These are phyloP conservation scores for Orbilia oligospora DNA, from an alignment of 2,329 filamentous ascomycete species.

Conservation along the genomic window DNA sequence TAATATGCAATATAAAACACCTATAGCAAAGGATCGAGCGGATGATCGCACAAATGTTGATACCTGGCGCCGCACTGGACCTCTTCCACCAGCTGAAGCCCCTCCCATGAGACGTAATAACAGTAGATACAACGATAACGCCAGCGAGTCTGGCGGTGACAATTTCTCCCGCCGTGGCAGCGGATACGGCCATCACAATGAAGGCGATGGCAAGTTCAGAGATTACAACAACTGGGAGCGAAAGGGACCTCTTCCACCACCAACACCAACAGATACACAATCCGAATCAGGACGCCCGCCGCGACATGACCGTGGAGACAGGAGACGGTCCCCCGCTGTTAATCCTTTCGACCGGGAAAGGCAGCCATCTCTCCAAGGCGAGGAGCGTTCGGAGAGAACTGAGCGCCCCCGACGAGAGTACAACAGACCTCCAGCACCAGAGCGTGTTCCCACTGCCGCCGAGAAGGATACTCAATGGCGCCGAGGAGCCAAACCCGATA, in stretches of 20 bases:
- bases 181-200: constrained; percentile 72
- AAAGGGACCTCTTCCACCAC: constrained; percentile 88
- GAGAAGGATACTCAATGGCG: constrained; percentile 97
- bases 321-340: constrained; percentile 69
- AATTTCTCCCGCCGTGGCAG: constrained; percentile 77
- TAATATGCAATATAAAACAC: constrained; percentile 9
- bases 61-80: constrained; percentile 89
- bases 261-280: constrained; percentile 69
- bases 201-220: constrained; percentile 80
- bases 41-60: constrained; percentile 86
- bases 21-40: constrained; percentile 84
- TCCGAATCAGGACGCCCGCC: constrained; percentile 74
- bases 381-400: constrained; percentile 69
- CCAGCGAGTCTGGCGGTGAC: constrained; percentile 70
- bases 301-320: constrained; percentile 73
- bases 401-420: constrained; percentile 79
- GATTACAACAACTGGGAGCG: constrained; percentile 95
- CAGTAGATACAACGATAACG: constrained; percentile 70
- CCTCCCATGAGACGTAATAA: constrained; percentile 68
- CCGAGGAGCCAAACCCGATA: constrained; percentile 88
- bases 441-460: constrained; percentile 84
- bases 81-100: constrained; percentile 74
- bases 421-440: constrained; percentile 75
- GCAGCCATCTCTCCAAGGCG: constrained; percentile 83
- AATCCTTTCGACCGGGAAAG: constrained; percentile 75